These are phyloP conservation scores for Naganishia friedmannii DNA, from an alignment of 768 basidiomycete genomes.

Conservation along the genomic window DNA sequence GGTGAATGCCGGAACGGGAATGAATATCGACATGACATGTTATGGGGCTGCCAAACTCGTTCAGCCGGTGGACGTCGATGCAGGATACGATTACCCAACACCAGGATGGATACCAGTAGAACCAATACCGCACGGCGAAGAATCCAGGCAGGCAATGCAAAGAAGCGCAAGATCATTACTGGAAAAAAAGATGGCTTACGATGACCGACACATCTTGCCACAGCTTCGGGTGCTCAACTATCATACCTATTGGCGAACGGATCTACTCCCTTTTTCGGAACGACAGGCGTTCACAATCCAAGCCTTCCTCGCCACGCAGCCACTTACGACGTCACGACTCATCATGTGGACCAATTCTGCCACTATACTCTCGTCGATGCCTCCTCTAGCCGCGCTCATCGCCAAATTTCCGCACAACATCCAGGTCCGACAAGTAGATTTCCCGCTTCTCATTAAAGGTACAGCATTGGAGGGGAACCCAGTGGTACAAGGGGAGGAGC, in stretches of 20 bases:
- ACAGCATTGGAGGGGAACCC: slow-evolving; percentile 67
- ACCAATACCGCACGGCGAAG: background rate
- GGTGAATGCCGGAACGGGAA: slow-evolving; percentile 73
- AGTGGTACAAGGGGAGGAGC: slow-evolving; percentile 37
- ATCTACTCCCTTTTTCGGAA: slow-evolving; percentile 73
- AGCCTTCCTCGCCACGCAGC: slow-evolving; percentile 90
- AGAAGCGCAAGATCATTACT: background rate
- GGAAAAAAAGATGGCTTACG: background rate
- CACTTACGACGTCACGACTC: slow-evolving; percentile 62
- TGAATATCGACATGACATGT: slow-evolving; percentile 81
- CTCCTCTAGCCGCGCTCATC: slow-evolving; percentile 64
- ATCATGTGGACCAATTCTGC: slow-evolving; percentile 89
- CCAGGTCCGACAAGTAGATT: slow-evolving; percentile 67
- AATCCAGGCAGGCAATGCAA: background rate
- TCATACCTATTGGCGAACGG: slow-evolving; percentile 92
- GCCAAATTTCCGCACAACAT: slow-evolving; percentile 67
- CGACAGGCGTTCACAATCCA: slow-evolving; percentile 88
- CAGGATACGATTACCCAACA: slow-evolving; percentile 15
- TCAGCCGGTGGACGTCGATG: slow-evolving; percentile 44
- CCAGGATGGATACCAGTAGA: slow-evolving; percentile 10
- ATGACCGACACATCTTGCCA: slow-evolving; percentile 32
- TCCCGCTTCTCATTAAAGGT: slow-evolving; percentile 64
- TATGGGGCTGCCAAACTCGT: slow-evolving; percentile 89
- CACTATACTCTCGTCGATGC: slow-evolving; percentile 52
- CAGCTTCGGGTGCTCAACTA: slow-evolving; percentile 58